Base-by-base conservation (phyloP, 495 filamentous ascomycete genomes). In the Xylaria flabelliformis region DNA sequence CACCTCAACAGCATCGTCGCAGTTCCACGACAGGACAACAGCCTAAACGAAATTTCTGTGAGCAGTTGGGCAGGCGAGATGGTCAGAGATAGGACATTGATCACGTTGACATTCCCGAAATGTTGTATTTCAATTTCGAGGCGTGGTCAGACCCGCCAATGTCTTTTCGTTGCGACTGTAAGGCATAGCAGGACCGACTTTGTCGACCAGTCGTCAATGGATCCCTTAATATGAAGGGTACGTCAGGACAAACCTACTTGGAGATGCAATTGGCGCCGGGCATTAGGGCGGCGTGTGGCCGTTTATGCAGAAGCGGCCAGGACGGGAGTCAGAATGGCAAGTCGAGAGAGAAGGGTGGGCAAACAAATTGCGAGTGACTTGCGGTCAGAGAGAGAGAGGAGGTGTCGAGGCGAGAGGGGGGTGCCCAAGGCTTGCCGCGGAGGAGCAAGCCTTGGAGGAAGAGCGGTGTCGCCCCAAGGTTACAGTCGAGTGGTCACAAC, bases 71-170 rank as follows among this genome's bases (percentile, higher is more conserved):
- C n/a, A n/a, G 24, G 36, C 50, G 21, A 48, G 10, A 51, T 46
- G 34, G 59, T 36, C 48, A 71, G 46, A 71, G 69, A 44, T 21
- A 29, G 17, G 39, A 64, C 39, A 34, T 44, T 34, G 41, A 64
- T 46, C 36, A 71, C 41, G 55, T 32, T 42, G 44, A 55, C 59
- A 48, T 44, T 34, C 41, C 48, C 67, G 39, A 32, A n/a, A 59
- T 58, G 69, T 71, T 46, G 59, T 62, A 71, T 71, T 48, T 71
- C 69, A 71, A 71, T 71, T 64, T 64, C 69, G 48, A 64, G 51
- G 36, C 48, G 39, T 15, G 69, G 46, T 55, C 36, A 56, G 34
- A 56, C 36, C 46, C 46, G 48, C 69, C 69, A 46, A 70, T 63
- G 39, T 41, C 48, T 32, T 32, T 9, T 21, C 48, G 46, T 46